Conservation (phyloP, 2,329 filamentous ascomycete species). For the Pseudogymnoascus sp. region DNA sequence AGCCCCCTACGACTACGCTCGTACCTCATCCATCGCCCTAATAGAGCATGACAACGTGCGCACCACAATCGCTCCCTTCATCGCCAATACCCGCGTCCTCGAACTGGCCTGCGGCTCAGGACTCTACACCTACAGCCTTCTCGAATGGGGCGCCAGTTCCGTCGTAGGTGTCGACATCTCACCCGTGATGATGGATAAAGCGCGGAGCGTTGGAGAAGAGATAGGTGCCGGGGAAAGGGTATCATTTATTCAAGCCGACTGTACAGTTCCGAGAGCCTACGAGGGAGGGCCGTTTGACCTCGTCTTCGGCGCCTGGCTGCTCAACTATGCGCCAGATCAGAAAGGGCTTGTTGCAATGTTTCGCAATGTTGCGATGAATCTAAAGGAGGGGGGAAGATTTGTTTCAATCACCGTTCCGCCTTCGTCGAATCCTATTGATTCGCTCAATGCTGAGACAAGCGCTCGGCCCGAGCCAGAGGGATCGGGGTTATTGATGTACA, state of each 20-base stretch:
- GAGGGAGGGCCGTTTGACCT: constrained; percentile 29
- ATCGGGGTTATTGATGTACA: constrained; percentile 18
- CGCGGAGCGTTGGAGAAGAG: constrained; percentile 14
- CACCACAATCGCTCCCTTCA: constrained; percentile 17
- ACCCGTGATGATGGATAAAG: constrained; percentile 28
- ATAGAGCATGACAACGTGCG: constrained; percentile 21
- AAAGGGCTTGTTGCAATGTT: constrained; percentile 30
- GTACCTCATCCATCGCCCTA: constrained; percentile 16
- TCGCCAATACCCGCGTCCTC: constrained; percentile 25
- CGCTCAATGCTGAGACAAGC: constrained; percentile 17
- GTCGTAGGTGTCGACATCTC: constrained; percentile 33
- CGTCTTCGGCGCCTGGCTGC: constrained; percentile 31
- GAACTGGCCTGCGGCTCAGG: constrained; percentile 35
- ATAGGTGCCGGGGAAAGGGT: not conserved
- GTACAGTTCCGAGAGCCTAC: constrained; percentile 22
- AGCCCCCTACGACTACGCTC: constrained; percentile 19
- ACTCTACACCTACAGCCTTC: constrained; percentile 29
- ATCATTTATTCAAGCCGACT: constrained; percentile 24
- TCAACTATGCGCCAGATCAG: constrained; percentile 31
- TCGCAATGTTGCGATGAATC: constrained; percentile 29
- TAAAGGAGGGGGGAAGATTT: constrained; percentile 31
- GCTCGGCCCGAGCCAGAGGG: constrained; percentile 16
- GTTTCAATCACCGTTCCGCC: constrained; percentile 26
- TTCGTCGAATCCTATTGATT: constrained; percentile 20
- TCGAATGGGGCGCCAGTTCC: constrained; percentile 30